Evolutionary conservation across 805 yeast genomes (phyloP), one percentile per base, ranked within the genome.

Genomic region (Yamadazyma scolyti): DNA sequence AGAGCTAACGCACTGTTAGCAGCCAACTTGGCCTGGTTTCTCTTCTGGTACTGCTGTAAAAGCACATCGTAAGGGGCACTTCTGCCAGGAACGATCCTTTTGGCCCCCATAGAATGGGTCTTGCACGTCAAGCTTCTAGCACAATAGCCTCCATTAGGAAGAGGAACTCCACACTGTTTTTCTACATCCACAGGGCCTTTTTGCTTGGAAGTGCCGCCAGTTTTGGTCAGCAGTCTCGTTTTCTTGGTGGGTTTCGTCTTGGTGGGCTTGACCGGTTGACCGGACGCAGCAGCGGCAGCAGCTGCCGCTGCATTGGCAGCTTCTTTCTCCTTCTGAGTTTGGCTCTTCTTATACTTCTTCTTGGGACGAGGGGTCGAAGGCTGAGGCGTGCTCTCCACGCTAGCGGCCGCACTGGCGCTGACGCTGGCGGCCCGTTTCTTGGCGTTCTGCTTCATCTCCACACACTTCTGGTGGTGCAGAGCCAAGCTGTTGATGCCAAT

Each of bases 101-200:
- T 93, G 16, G 97, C 96, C 20, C 97, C 97, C 96, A 93, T 89
- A 1, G 97, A 86, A 58, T 93, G 98, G 0, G 97, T 88, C 54
- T 93, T 93, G 70, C 98, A 93, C 0, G 98, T 93, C 38, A 93
- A 67, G 0, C 97, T 88, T 30, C 98, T 72, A 4, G 97, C 97
- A 68, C 98, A 93, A 45, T 79, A 82, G 0, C 94, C 95, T n/a
- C 97, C 97, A 43, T 82, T 83, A 0, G 96, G 88, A 38, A 93
- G 63, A 5, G 86, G 83, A 9, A 93, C 97, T 56, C 98, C 98
- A 68, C 98, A 93, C 59, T 93, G 97, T 43, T 76, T 77, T 50
- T 88, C 95, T 28, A 88, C 94, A 55, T 88, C 95, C 15, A 88
- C 88, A 4, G 95, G 89, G 16, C 89, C 82, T 58, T 84, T 74